Conservation (phyloP, 2,329 filamentous ascomycete genomes). For the Colletotrichum simmondsii region DNA sequence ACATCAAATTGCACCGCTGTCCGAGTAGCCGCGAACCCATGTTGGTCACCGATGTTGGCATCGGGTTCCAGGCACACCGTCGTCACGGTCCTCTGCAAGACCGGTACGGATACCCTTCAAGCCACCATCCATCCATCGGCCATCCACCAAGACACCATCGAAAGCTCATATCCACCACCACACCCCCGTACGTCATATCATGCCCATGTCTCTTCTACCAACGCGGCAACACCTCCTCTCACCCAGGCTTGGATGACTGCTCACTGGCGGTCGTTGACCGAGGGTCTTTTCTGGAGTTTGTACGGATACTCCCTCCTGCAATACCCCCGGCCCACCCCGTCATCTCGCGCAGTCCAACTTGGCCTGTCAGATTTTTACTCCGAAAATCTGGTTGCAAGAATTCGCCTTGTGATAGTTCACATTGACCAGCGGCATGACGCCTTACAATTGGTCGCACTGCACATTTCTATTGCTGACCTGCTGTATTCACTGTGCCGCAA, state of each 20-base stretch:
- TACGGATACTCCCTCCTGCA: slow-evolving; percentile 15
- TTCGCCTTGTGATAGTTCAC: slow-evolving; percentile 24
- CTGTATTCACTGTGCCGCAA: slow-evolving; percentile 1
- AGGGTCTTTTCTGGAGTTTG: slow-evolving; percentile 19
- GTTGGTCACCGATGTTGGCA: neutral
- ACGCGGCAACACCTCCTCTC: neutral
- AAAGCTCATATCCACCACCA: neutral
- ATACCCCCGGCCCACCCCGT: slow-evolving; percentile 23
- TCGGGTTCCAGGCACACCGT: neutral
- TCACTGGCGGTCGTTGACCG: slow-evolving; percentile 30
- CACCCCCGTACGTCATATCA: slow-evolving; percentile 26
- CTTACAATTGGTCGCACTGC: slow-evolving; percentile 16
- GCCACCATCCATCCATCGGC: neutral
- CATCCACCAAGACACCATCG: neutral
- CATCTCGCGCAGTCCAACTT: slow-evolving; percentile 26
- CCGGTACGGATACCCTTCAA: neutral
- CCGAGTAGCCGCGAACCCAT: neutral
- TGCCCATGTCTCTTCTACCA: slow-evolving; percentile 14
- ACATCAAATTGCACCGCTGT: neutral
- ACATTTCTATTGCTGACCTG: slow-evolving; percentile 28
- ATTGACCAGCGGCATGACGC: neutral
- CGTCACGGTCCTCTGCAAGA: neutral
- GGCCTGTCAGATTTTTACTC: slow-evolving; percentile 32
- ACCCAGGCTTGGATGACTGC: slow-evolving; percentile 4
- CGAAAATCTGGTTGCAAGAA: slow-evolving; percentile 27